Percentiles rank a stretch among this genome's conserved stretches.
Conservation (phyloP, 352 stramenopile genomes). For the Peronospora farinosa region DNA sequence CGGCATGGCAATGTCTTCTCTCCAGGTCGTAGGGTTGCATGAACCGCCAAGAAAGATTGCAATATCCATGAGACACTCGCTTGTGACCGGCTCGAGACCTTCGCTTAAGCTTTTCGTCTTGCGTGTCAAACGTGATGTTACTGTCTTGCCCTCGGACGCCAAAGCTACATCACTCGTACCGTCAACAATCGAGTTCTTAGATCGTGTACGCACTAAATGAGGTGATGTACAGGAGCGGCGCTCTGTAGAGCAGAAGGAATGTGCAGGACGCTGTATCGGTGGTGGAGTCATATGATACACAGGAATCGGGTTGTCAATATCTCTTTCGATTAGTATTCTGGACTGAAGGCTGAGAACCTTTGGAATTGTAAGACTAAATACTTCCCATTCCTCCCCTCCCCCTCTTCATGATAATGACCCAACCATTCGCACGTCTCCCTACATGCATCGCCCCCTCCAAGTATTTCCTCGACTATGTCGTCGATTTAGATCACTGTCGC, state of each 20-base stretch:
- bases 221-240: constrained; percentile 61
- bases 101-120: constrained; percentile 55
- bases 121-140: constrained; percentile 23
- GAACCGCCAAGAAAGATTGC: constrained; percentile 81
- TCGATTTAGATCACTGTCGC: constrained; percentile 64
- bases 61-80: constrained; percentile 32
- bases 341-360: too few relatives aligned
- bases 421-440: constrained; percentile 62
- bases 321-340: too few relatives aligned
- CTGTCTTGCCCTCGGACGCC: constrained; percentile 10
- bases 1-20: constrained; percentile 68
- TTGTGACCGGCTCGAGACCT: constrained; percentile 30
- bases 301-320: too few relatives aligned
- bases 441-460: constrained; percentile 46
- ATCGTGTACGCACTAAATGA: constrained; percentile 33
- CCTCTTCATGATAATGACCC: too few relatives aligned
- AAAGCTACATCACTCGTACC: neutral
- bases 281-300: neutral
- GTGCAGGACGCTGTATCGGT: constrained; percentile 22
- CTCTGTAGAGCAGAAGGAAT: constrained; percentile 41
- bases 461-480: constrained; percentile 76
- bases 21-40: constrained; percentile 87
- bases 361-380: too few relatives aligned
- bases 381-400: too few relatives aligned
- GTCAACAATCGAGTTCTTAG: constrained; percentile 19